phyloP scores from a whole-genome alignment of 1,139 yeast species.

The Eremothecium gossypii region DNA sequence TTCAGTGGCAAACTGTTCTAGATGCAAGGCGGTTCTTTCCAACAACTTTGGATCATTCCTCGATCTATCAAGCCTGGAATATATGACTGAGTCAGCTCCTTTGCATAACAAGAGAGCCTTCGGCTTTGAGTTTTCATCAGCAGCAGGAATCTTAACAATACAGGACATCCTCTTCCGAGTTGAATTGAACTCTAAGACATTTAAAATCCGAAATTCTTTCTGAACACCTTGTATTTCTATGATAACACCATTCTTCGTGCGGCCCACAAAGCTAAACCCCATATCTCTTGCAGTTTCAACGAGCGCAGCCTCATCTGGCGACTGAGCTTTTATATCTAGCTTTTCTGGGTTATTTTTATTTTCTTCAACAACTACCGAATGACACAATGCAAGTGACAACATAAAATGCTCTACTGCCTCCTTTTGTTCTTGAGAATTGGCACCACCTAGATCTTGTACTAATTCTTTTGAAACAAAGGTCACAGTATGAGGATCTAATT shows the following conservation, averaged over 20 bases:
- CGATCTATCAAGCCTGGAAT: slow-evolving; percentile 49
- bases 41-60: slow-evolving; percentile 31
- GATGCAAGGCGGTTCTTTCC: slow-evolving; percentile 68
- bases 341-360: slow-evolving; percentile 47
- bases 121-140: slow-evolving; percentile 36
- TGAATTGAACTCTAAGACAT: slow-evolving; percentile 78
- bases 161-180: slow-evolving; percentile 96
- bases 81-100: slow-evolving; percentile 93
- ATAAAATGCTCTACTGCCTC: slow-evolving; percentile 65
- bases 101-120: slow-evolving; percentile 61
- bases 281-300: slow-evolving; percentile 89
- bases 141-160: slow-evolving; percentile 53
- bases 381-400: slow-evolving; percentile 84
- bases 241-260: slow-evolving; percentile 63
- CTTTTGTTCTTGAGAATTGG: slow-evolving; percentile 47
- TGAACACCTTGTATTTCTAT: slow-evolving; percentile 68
- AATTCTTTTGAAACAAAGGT: slow-evolving; percentile 73
- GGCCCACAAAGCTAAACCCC: slow-evolving; percentile 72
- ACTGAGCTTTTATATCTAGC: slow-evolving; percentile 75
- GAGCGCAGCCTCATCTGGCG: slow-evolving; percentile 97
- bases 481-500: slow-evolving; percentile 52
- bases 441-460: slow-evolving; percentile 45
- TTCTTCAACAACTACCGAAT: slow-evolving; percentile 78
- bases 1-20: slow-evolving; percentile 92
- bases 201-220: slow-evolving; percentile 63